Conservation (phyloP, 228 moss, liverwort and hornwort genomes). For the Sphagnum magellanicum region DNA sequence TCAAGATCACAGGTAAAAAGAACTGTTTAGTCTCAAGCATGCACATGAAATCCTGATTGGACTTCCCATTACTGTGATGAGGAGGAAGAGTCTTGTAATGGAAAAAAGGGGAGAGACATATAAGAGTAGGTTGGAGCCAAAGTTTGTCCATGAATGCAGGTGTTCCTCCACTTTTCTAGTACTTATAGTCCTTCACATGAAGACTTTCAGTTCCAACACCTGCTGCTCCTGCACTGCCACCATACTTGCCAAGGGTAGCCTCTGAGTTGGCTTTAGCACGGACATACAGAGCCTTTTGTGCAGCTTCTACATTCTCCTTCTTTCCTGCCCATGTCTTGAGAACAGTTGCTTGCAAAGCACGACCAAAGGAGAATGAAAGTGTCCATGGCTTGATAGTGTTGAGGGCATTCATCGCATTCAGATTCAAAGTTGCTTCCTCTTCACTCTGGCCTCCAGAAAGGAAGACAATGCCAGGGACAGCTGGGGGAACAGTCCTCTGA, state of each 20-base stretch:
- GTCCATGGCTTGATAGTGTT: conserved; percentile 41
- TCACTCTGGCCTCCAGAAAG: conserved; percentile 45
- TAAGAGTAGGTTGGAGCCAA: no score
- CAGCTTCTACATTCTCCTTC: conserved; percentile 42
- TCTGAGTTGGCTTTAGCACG: conserved; percentile 57
- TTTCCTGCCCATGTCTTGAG: conserved; percentile 49
- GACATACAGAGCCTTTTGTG: conserved; percentile 33
- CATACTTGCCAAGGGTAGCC: conserved; percentile 45
- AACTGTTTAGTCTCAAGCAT: no score
- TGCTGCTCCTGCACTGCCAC: conserved; percentile 16
- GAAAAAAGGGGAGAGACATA: no score
- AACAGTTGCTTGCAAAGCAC: conserved; percentile 46
- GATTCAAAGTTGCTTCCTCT: conserved; percentile 46
- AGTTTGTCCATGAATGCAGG: no score
- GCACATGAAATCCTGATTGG: no score
- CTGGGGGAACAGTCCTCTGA: conserved; percentile 40
- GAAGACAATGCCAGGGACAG: conserved; percentile 41
- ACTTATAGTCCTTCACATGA: conserved; percentile 59
- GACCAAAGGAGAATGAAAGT: conserved; percentile 48
- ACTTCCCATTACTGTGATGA: no score
- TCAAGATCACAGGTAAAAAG: no score
- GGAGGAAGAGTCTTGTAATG: no score
- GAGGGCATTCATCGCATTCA: conserved; percentile 48
- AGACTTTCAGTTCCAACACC: conserved; percentile 36
- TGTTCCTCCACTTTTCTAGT: conserved; percentile 11